These are phyloP conservation scores for Daucus carota DNA, from an alignment of 129 eudicot species.

Conservation along the genomic window DNA sequence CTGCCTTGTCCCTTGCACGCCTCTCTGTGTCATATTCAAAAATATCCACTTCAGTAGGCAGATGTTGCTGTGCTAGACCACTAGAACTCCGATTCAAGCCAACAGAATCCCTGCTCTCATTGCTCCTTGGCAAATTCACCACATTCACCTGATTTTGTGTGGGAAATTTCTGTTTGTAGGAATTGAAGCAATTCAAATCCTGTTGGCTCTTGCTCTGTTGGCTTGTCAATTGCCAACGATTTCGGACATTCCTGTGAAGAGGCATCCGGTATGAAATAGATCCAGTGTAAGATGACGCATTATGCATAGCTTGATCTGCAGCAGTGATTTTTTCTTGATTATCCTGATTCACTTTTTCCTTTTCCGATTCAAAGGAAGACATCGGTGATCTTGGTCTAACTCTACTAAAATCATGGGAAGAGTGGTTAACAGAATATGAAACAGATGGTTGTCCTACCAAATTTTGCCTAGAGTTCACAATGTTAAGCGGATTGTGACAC, in stretches of 20 bases:
- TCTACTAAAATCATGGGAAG: slow-evolving; percentile 12
- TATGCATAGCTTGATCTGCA: slow-evolving; percentile 1
- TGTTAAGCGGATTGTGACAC: slow-evolving; percentile 43
- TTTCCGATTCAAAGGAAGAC: background rate
- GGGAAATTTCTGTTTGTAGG: slow-evolving; percentile 14
- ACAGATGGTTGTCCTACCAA: slow-evolving; percentile 21
- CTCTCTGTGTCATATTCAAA: background rate
- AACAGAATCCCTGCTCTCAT: slow-evolving; percentile 34
- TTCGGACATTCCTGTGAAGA: slow-evolving; percentile 6
- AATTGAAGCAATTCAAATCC: slow-evolving; percentile 15
- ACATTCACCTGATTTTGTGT: slow-evolving; percentile 21
- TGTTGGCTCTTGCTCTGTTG: slow-evolving; percentile 25
- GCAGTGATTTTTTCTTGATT: background rate
- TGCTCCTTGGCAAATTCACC: slow-evolving; percentile 15
- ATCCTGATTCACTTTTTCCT: background rate
- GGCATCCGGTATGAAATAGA: slow-evolving; percentile 10
- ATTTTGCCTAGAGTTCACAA: slow-evolving; percentile 17
- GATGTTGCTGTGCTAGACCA: slow-evolving; percentile 27
- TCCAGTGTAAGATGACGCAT: slow-evolving; percentile 16
- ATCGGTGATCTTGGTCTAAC: background rate
- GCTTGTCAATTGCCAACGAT: slow-evolving; percentile 20
- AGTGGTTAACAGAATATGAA: slow-evolving; percentile 15
- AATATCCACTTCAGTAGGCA: slow-evolving; percentile 16
- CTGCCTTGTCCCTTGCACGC: background rate
- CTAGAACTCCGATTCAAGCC: slow-evolving; percentile 36